phyloP scores from a whole-genome alignment of 805 yeast genomes.

The Yarrowia phangngaensis region DNA sequence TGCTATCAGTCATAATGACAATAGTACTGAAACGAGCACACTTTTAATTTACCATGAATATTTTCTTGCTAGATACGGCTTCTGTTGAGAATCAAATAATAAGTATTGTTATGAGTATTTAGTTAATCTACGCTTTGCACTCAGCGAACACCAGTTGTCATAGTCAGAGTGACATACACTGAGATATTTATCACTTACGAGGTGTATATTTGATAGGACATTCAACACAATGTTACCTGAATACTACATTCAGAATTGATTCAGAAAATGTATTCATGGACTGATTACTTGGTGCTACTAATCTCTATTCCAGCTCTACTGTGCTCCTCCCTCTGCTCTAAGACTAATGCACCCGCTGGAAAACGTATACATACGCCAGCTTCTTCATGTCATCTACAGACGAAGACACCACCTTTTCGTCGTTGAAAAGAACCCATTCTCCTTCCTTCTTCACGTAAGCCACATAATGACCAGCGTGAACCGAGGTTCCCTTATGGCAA shows the following conservation, averaged over 20 bases:
- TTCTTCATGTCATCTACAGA: constrained; percentile 46
- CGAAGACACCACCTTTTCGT: constrained; percentile 74
- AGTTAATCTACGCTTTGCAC: too few relatives aligned
- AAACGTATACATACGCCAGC: constrained; percentile 49
- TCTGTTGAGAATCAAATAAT: too few relatives aligned
- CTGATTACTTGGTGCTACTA: too few relatives aligned
- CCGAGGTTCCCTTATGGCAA: constrained; percentile 85
- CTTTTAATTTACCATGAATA: too few relatives aligned
- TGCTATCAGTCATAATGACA: too few relatives aligned
- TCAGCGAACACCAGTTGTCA: too few relatives aligned
- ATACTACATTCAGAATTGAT: not conserved
- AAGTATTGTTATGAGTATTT: too few relatives aligned
- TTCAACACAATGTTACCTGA: not conserved
- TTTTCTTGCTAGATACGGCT: too few relatives aligned
- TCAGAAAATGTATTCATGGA: not conserved
- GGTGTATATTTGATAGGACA: not conserved
- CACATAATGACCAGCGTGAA: constrained; percentile 91
- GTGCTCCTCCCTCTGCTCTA: not conserved
- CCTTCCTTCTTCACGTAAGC: constrained; percentile 55
- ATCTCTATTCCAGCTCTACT: too few relatives aligned
- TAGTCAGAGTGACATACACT: too few relatives aligned
- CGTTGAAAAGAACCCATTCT: constrained; percentile 79
- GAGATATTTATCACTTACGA: not conserved
- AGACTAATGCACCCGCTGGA: constrained; percentile 34
- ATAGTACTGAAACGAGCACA: too few relatives aligned